Conservation (phyloP, 225 moss, liverwort and hornwort species). For the Marchantia polymorpha region DNA sequence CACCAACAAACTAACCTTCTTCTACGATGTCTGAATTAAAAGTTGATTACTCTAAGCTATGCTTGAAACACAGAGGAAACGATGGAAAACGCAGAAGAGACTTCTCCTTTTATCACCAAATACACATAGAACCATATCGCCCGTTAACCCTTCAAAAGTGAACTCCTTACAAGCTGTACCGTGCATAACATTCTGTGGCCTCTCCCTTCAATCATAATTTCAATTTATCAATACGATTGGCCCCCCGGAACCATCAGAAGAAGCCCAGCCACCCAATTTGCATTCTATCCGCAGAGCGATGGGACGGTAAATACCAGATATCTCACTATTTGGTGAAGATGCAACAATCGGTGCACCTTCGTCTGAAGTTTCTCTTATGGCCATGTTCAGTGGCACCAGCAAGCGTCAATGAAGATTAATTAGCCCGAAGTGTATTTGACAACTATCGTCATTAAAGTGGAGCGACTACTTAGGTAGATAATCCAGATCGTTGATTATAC, state of each 20-base stretch:
- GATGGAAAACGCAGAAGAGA: too few species aligned
- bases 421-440: neutral
- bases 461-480: neutral
- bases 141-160: neutral
- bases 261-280: constrained; percentile 52
- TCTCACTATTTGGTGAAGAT: constrained; percentile 65
- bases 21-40: too few species aligned
- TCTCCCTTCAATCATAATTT: neutral
- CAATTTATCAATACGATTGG: constrained; percentile 42
- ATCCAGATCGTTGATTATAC: constrained; percentile 27
- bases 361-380: constrained; percentile 83
- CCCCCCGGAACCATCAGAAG: constrained; percentile 42
- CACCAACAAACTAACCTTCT: too few species aligned
- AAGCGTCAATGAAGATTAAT: neutral
- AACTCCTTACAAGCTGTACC: neutral
- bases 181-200: neutral
- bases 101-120: neutral
- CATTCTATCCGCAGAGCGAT: constrained; percentile 59
- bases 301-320: constrained; percentile 52
- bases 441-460: neutral
- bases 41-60: too few species aligned
- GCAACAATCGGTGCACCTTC: constrained; percentile 83
- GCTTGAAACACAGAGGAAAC: too few species aligned
- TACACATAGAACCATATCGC: neutral
- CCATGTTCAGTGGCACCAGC: constrained; percentile 56